Percentiles rank a stretch among this genome's conserved stretches.
Evolutionary conservation across 768 basidiomycete genomes (phyloP).

Genomic region (Macrolepiota albuminosa): DNA sequence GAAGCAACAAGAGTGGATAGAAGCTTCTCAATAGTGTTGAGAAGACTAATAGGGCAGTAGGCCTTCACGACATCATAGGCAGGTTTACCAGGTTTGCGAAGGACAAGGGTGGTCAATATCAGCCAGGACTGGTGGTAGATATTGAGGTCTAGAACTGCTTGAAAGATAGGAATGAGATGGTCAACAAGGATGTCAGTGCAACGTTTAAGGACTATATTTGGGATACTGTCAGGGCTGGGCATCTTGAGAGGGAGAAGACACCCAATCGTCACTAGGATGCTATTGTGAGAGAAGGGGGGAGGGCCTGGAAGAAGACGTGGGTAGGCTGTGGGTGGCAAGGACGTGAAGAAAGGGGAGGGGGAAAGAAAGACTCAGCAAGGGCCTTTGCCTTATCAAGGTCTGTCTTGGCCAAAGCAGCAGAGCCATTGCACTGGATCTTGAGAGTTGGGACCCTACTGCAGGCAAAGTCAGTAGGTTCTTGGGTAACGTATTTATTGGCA

Average conservation of each 20-base stretch:
- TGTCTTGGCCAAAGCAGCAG: rapidly evolving
- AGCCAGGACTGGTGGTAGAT: neutral
- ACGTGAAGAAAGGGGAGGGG: neutral
- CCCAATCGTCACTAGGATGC: neutral
- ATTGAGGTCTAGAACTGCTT: neutral
- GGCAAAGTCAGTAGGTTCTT: neutral
- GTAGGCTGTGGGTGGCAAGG: neutral
- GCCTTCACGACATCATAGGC: too few species aligned
- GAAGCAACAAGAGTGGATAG: too few species aligned
- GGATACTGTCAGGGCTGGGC: neutral
- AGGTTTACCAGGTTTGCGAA: too few species aligned
- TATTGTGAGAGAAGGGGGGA: neutral
- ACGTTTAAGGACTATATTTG: neutral
- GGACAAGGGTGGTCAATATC: too few species aligned
- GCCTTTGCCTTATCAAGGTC: neutral
- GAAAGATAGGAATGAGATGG: neutral
- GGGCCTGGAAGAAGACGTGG: neutral
- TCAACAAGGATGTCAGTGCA: neutral
- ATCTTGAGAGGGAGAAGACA: neutral
- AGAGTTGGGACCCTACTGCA: neutral
- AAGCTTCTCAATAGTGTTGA: too few species aligned
- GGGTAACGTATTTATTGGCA: neutral
- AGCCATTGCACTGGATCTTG: too few species aligned
- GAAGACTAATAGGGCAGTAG: too few species aligned
- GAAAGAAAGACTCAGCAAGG: neutral